Conservation (phyloP, 495 filamentous ascomycete species). For the Tuber microsphaerosporum region DNA sequence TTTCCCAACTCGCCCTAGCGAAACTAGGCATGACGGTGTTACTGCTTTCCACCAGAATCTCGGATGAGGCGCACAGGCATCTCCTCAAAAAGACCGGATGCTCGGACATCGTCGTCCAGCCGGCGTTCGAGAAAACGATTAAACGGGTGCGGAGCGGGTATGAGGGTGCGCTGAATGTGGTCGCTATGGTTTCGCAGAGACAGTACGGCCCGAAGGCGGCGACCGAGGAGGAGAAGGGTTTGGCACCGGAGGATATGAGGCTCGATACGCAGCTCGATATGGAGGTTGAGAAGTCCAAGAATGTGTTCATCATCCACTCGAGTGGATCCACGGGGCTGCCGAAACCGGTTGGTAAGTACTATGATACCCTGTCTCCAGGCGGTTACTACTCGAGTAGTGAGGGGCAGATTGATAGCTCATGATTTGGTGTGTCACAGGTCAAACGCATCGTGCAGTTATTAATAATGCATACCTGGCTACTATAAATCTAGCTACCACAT, state of each 20-base stretch:
- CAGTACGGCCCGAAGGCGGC: slow-evolving; percentile 40
- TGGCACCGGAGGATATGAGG: slow-evolving; percentile 29
- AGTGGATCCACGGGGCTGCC: slow-evolving; percentile 56
- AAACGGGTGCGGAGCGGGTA: slow-evolving; percentile 44
- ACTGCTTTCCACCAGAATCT: slow-evolving; percentile 55
- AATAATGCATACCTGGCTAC: slow-evolving; percentile 44
- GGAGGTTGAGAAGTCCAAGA: slow-evolving; percentile 42
- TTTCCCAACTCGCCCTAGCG: slow-evolving; percentile 54
- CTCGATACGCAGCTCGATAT: slow-evolving; percentile 42
- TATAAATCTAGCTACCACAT: slow-evolving; percentile 46
- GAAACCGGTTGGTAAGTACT: slow-evolving; percentile 46
- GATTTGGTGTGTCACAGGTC: slow-evolving; percentile 13
- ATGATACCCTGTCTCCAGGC: neutral
- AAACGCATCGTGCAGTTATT: slow-evolving; percentile 40
- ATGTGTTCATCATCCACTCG: slow-evolving; percentile 51
- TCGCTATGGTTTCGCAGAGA: slow-evolving; percentile 42
- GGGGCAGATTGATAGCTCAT: neutral
- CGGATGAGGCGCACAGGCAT: slow-evolving; percentile 49
- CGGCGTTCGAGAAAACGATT: slow-evolving; percentile 45
- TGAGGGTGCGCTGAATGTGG: slow-evolving; percentile 41
- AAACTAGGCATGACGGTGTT: slow-evolving; percentile 55
- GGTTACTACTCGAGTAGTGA: neutral
- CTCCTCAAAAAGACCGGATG: slow-evolving; percentile 49
- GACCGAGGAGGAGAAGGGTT: slow-evolving; percentile 29
- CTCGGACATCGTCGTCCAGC: slow-evolving; percentile 46